Evolutionary conservation across 2,329 filamentous ascomycete genomes (phyloP), one percentile per base, ranked within the genome.

Genomic region (Clonostachys sp.): DNA sequence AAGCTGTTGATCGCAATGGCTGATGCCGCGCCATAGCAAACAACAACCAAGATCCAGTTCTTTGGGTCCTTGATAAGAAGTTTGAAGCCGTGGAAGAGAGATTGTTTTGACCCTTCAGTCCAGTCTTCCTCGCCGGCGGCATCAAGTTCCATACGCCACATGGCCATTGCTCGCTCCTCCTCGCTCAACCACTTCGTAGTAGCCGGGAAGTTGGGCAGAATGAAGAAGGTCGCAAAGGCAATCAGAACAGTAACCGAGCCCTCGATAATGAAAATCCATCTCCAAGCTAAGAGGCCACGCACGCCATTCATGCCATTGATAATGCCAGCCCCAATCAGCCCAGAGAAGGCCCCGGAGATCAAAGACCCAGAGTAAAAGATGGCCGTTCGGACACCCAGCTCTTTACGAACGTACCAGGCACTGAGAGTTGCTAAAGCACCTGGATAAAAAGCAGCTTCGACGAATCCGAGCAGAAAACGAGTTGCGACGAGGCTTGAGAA

Each of bases 181-280:
- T 70, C 70, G 4, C 66, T 65, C 17, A 79, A 60, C 39, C 59
- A 61, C 10, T 63, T 57, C 1, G 72, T 62, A 2, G 74, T 75
- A 30, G 71, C 71, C 5, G 60, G 75, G 65, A 42, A 73, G 13
- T 62, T 59, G 2, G 61, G 61, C 2, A 64, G 55, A 42, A 80
- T 65, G 42, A 78, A 70, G 17, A 62, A 17, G 30, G 62, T 63
- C 46, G 54, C 63, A 5, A 59, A 56, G 1, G 45, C 9, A 9
- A 63, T 39, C 7, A 60, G 48, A 10, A 62, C 57, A 1, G 61
- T 61, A 7, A 62, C 71, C 2, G 71, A 68, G 13, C 84, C 84
- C 60, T 87, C 82, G 8, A 87, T 78, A 44, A 87, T 84, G 59
- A 87, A 87, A 0, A 87, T 70, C 81, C 79, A 83, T 12, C 78